Conservation (phyloP, 148 eudicot species). For the Heliamphora exappendiculata region DNA sequence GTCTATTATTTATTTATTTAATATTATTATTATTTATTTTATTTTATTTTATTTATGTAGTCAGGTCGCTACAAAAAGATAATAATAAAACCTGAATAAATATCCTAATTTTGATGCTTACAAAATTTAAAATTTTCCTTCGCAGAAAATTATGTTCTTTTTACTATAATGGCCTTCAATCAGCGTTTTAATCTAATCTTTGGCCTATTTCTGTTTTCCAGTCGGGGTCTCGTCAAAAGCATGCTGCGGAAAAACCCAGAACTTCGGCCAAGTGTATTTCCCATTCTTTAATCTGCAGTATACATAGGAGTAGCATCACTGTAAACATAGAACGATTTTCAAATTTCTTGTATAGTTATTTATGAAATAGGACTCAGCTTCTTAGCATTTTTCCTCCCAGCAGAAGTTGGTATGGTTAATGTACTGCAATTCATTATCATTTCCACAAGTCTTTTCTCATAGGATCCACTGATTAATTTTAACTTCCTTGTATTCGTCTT, state of each 20-base stretch:
- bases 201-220: slow-evolving; percentile 34
- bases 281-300: slow-evolving; percentile 13
- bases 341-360: neutral
- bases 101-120: neutral
- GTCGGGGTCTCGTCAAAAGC: slow-evolving; percentile 88
- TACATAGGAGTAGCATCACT: neutral
- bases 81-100: neutral
- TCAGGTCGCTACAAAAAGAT: no score
- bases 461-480: neutral
- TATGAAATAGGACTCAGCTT: neutral
- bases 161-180: neutral
- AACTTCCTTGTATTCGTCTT: neutral
- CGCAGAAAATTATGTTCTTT: neutral
- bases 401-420: neutral
- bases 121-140: neutral
- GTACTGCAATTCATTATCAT: neutral
- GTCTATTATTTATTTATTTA: no score
- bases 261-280: slow-evolving; percentile 73
- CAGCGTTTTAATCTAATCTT: neutral
- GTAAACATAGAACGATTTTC: neutral
- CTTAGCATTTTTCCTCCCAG: neutral
- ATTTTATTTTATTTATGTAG: no score
- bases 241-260: slow-evolving; percentile 95
- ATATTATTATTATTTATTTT: no score
- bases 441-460: neutral